Conservation (phyloP, 192 early-diverging fungal genomes). For the Jimgerdemannia lactiflua region DNA sequence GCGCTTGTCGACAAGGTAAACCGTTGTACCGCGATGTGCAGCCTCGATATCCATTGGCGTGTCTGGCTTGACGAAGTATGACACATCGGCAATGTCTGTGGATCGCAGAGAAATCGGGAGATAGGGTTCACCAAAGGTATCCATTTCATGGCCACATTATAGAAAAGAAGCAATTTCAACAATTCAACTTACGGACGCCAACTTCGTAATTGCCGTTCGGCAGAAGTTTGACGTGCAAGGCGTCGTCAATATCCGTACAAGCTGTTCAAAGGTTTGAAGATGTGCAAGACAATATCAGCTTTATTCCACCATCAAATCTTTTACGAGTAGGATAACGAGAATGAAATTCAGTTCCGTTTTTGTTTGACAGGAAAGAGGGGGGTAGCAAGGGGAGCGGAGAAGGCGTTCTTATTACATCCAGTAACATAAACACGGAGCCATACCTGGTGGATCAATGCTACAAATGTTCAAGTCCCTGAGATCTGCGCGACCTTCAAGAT, state of each 20-base stretch:
- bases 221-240: slow-evolving; percentile 79
- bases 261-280: slow-evolving; percentile 28
- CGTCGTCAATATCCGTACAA: slow-evolving; percentile 99
- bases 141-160: background rate
- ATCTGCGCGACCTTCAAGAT: slow-evolving; percentile 73
- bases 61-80: slow-evolving; percentile 82
- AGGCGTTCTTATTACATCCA: too few relatives aligned
- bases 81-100: slow-evolving; percentile 95
- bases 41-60: slow-evolving; percentile 89
- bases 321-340: too few relatives aligned
- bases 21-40: slow-evolving; percentile 81
- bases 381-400: too few relatives aligned
- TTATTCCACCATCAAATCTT: too few relatives aligned
- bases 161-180: too few relatives aligned
- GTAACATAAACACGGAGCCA: background rate
- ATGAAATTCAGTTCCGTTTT: too few relatives aligned
- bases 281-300: too few relatives aligned
- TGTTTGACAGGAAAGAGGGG: too few relatives aligned
- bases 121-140: background rate
- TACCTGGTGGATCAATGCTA: slow-evolving; percentile 95
- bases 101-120: background rate
- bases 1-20: slow-evolving; percentile 88
- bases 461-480: slow-evolving; percentile 84
- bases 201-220: slow-evolving; percentile 90
- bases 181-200: slow-evolving; percentile 59